Conservation (phyloP, 164 flowering plant genomes). For the Akebia trifoliata region DNA sequence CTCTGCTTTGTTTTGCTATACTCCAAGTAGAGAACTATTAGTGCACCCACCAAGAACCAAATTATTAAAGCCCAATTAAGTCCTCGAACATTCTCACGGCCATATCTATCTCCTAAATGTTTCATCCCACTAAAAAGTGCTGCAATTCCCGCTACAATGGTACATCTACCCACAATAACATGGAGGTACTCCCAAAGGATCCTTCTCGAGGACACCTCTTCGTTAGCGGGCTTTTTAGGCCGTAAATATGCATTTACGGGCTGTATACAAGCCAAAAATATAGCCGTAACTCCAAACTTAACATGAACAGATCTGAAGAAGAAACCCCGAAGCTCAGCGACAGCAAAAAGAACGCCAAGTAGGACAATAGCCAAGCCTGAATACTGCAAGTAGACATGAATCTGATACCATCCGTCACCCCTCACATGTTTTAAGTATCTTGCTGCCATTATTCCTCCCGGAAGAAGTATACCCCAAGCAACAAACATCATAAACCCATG, state of each 20-base stretch:
- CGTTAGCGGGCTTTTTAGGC: conserved; percentile 63
- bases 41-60: conserved; percentile 68
- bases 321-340: conserved; percentile 91
- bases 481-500: conserved; percentile 99
- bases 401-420: conserved; percentile 86
- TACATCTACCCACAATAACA: conserved; percentile 62
- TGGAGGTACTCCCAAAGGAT: conserved; percentile 81
- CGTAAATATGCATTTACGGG: conserved; percentile 76
- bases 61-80: conserved; percentile 65
- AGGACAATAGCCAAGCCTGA: conserved; percentile 78
- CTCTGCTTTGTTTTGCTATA: conserved; percentile 40
- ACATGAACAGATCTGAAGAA: conserved; percentile 65
- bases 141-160: conserved; percentile 58
- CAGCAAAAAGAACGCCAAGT: conserved; percentile 90
- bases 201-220: conserved; percentile 48
- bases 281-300: conserved; percentile 76
- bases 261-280: conserved; percentile 64
- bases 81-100: conserved; percentile 57
- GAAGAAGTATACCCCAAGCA: conserved; percentile 95
- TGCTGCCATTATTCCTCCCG: conserved; percentile 87
- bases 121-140: conserved; percentile 85
- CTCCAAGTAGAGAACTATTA: conserved; percentile 62
- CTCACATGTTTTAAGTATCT: conserved; percentile 87
- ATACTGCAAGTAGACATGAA: conserved; percentile 91
- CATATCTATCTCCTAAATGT: conserved; percentile 89